Percentiles rank a stretch among this genome's conserved stretches.
phyloP scores from a whole-genome alignment of 2,329 filamentous ascomycete species.

The Claviceps digitariae region DNA sequence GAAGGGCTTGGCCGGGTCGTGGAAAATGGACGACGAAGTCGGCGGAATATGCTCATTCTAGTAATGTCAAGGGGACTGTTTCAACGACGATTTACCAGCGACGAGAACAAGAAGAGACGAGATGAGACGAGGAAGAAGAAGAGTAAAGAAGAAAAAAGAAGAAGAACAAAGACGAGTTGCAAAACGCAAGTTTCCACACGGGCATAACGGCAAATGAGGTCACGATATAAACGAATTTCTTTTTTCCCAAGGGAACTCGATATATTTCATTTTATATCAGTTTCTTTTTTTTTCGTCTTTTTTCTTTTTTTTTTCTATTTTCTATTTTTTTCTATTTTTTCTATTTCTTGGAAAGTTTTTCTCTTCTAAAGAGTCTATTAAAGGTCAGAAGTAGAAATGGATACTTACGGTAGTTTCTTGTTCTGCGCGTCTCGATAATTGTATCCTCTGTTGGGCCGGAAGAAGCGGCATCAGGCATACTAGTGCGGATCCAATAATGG shows the following conservation, averaged over 20 bases:
- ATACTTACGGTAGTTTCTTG: too few relatives aligned
- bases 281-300: background rate
- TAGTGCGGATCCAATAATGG: too few relatives aligned
- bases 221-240: background rate
- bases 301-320: background rate
- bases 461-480: too few relatives aligned
- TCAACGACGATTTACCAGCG: constrained; percentile 13
- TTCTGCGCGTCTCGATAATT: too few relatives aligned
- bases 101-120: background rate
- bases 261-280: background rate
- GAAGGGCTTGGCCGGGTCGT: constrained; percentile 64
- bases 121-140: background rate
- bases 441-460: too few relatives aligned
- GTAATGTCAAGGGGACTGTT: constrained; percentile 9
- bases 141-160: background rate
- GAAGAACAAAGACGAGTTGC: background rate
- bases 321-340: too few relatives aligned
- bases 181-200: background rate
- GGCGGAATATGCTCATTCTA: constrained; percentile 44
- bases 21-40: constrained; percentile 74
- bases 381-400: too few relatives aligned
- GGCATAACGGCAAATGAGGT: background rate
- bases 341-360: too few relatives aligned
- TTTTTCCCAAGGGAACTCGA: too few relatives aligned
- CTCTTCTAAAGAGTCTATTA: too few relatives aligned